Base-by-base conservation (phyloP, 768 basidiomycete species). In the Xanthoconium stramineum region DNA sequence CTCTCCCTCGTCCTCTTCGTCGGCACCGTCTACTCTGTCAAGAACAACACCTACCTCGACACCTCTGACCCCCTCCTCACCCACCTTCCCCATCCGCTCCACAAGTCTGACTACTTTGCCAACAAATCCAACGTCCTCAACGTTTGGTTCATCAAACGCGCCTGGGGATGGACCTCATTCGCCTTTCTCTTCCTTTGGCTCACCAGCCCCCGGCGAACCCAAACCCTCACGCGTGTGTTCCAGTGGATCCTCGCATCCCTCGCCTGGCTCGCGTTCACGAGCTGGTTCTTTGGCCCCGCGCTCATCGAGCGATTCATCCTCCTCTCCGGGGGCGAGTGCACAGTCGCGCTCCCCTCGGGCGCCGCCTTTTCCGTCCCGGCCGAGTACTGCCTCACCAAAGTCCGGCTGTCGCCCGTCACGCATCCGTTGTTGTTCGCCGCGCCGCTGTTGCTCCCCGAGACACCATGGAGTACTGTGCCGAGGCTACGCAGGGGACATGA, bases 131-230 rank as follows among this genome's bases (percentile, higher is more conserved):
- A 94, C 67, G 47, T 80, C 2, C 78, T 98, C 67, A 98, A 98
- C 66, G 79, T 86, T 55, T 75, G 82, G 63, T 95, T 96, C 73
- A 91, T 95, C 68, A 98, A 98, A 74, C 78, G 82, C 50, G 84
- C 88, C 24, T 97, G 96, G 94, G 91, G 75, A 0, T 97, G 94
- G 94, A 94, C 94, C 2, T 79, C 90, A 8, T 76, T 76, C 35
- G 77, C 81, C 0, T 92, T 91, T 64, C 65, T 85, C 52, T 63
- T 80, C 52, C 75, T 80, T 28, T 88, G 81, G 78, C 30, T 78
- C 48, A 85, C 88, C 1, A 80, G 81, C 59, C 82, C 86, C 6
- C 68, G 75, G 3, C 65, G 69, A 11, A 69, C 70, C 4, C 78
- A 80, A 32, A 74, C 77, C 2, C 56, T 63, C 11, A 52, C 70